Evolutionary conservation across 176 grass and related monocot genomes (phyloP).

Genomic region (Cymbopogon citratus): DNA sequence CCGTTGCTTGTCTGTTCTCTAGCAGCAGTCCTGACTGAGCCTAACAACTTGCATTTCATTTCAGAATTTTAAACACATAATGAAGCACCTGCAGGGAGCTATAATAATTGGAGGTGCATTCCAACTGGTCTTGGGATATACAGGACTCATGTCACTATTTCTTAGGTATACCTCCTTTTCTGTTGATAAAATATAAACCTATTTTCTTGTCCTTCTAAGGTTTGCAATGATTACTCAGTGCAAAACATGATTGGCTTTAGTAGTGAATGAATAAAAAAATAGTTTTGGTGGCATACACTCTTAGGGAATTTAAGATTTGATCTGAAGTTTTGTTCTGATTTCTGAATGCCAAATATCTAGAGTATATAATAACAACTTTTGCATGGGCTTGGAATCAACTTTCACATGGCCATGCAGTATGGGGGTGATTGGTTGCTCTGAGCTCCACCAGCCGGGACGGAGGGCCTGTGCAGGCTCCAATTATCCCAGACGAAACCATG

Average conservation of each 20-base stretch:
- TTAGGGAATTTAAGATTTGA: neutral
- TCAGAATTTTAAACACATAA: conserved; percentile 98
- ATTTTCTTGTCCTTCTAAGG: neutral
- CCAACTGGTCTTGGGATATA: conserved; percentile 90
- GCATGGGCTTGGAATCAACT: neutral
- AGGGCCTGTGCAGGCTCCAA: no score
- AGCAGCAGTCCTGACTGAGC: neutral
- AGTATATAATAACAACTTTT: neutral
- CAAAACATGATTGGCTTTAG: neutral
- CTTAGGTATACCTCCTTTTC: conserved; percentile 40
- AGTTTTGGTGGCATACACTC: neutral
- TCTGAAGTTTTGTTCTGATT: neutral
- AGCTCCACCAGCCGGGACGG: no score
- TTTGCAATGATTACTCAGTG: neutral
- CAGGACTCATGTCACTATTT: conserved; percentile 73
- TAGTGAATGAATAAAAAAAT: neutral
- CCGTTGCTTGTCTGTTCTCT: no score
- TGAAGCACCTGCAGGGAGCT: conserved; percentile 98
- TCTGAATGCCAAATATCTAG: neutral
- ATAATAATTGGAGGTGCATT: conserved; percentile 77
- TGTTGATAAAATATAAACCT: neutral
- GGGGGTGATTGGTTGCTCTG: no score
- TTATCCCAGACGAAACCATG: no score
- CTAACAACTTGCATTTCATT: conserved; percentile 11
- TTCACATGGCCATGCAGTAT: no score